Conservation (phyloP, 148 eudicot species). For the Nyssa sinensis region DNA sequence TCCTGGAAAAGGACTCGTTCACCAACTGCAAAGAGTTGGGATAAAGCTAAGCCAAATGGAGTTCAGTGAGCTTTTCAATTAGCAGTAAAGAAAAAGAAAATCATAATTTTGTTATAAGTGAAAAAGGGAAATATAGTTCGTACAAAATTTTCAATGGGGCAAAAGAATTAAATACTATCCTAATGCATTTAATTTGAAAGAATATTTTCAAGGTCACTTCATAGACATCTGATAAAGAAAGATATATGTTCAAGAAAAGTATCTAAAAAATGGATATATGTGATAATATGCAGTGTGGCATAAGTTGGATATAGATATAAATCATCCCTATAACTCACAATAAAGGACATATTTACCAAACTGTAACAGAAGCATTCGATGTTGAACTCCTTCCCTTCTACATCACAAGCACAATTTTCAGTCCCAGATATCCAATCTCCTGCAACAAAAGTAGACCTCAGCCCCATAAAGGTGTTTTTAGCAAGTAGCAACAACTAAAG, state of each 20-base stretch:
- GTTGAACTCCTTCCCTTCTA: conserved; percentile 6
- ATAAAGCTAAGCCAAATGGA: no score
- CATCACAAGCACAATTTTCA: neutral
- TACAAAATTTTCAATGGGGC: no score
- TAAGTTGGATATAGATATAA: neutral
- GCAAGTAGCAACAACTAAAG: neutral
- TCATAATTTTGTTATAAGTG: no score
- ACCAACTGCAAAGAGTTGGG: no score
- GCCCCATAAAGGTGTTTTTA: neutral
- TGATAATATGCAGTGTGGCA: neutral
- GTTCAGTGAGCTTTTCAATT: no score
- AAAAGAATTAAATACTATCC: neutral
- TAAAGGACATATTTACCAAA: neutral
- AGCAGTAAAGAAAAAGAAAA: no score
- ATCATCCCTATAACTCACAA: neutral
- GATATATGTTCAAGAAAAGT: neutral
- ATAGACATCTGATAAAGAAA: neutral
- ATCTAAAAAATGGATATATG: neutral
- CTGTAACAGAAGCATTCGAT: neutral
- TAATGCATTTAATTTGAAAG: neutral
- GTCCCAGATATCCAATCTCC: neutral
- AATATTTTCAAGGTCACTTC: neutral
- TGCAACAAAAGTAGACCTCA: neutral
- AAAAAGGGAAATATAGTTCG: no score
- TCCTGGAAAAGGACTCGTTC: no score